Evolutionary conservation across 352 stramenopile genomes (phyloP), one percentile per base, ranked within the genome.

Genomic region (Chloridella minuta): DNA sequence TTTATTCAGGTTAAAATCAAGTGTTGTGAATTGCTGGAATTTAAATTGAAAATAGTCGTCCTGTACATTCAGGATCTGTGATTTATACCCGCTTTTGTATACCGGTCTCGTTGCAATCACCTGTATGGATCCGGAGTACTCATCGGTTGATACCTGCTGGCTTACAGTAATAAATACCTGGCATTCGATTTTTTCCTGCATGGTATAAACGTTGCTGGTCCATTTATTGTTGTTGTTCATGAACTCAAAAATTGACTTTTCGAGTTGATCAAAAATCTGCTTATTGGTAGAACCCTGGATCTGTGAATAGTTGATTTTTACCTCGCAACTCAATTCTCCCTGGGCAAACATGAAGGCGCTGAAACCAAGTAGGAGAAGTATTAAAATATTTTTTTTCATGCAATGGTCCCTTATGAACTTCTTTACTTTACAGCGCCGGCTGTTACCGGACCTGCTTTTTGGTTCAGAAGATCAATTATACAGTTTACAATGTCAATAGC

Each of bases 401-500:
- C n/a, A n/a, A n/a, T n/a, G n/a, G n/a, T n/a, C n/a, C n/a, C n/a
- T n/a, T n/a, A n/a, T n/a, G n/a, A n/a, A n/a, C n/a, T n/a, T n/a
- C n/a, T n/a, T n/a, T n/a, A n/a, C n/a, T n/a, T n/a, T n/a, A n/a
- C n/a, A n/a, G n/a, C n/a, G n/a, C n/a, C n/a, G n/a, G n/a, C n/a
- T n/a, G n/a, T n/a, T n/a, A n/a, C n/a, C n/a, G n/a, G n/a, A n/a
- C n/a, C n/a, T n/a, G n/a, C n/a, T n/a, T n/a, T n/a, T n/a, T n/a
- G n/a, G n/a, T n/a, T n/a, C n/a, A n/a, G n/a, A 66, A 66, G n/a
- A 66, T 66, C n/a, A 66, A 66, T 66, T 18, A 66, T 66, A 66
- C n/a, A 66, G 40, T n/a, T 66, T 66, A 66, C 40, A 66, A 66
- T 66, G n/a, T 66, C 40, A 10, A 18, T 66, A 18, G 40, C 40